These are phyloP conservation scores for Kodamaea restingae DNA, from an alignment of 805 yeast species.

Conservation along the genomic window DNA sequence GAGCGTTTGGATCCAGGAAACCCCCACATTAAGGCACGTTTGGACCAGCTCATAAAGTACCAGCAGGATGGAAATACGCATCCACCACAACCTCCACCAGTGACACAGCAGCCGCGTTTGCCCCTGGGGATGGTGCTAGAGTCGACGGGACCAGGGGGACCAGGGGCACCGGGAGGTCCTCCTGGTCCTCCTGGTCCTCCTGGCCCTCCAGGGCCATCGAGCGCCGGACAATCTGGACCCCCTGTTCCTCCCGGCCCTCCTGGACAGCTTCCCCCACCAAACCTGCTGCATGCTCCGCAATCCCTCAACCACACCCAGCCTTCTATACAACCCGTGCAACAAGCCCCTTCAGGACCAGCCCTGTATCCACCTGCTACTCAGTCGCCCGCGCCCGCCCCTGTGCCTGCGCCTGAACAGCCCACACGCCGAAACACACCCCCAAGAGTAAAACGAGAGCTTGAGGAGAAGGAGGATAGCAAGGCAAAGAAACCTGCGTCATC, in stretches of 20 bases:
- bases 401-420: conserved; percentile 6
- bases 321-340: conserved; percentile 2
- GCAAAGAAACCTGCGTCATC: conserved; percentile 22
- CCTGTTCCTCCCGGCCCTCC: conserved; percentile 4
- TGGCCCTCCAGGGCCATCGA: not conserved
- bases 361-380: conserved; percentile 8
- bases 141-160: conserved; percentile 24
- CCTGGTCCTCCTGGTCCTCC: not conserved
- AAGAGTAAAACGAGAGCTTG: conserved; percentile 34
- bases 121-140: conserved; percentile 65
- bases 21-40: conserved; percentile 88
- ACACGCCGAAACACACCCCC: not conserved
- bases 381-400: too few relatives aligned
- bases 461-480: conserved; percentile 32
- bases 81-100: conserved; percentile 66
- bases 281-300: not conserved
- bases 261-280: conserved; percentile 16
- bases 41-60: conserved; percentile 75
- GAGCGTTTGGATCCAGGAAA: conserved; percentile 92
- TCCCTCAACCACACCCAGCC: conserved; percentile 9
- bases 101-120: conserved; percentile 55
- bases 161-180: conserved; percentile 10
- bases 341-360: conserved; percentile 8
- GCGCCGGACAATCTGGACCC: conserved; percentile 3
- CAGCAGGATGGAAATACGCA: conserved; percentile 65